phyloP scores from a whole-genome alignment of 192 early-diverging fungal species.

The Rhizophlyctis rosea region DNA sequence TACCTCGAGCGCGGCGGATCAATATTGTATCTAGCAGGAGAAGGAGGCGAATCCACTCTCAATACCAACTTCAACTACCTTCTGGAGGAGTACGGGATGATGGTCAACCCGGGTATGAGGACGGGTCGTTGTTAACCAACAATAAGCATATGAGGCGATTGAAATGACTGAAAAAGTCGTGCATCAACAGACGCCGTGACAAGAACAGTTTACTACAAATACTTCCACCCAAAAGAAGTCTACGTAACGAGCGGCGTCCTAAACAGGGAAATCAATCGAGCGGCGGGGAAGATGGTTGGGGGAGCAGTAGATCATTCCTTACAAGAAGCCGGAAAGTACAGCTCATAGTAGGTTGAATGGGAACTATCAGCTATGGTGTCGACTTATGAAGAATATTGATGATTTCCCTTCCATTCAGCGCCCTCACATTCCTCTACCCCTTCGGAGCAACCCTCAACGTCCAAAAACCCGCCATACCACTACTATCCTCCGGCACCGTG shows the following conservation, averaged over 20 bases:
- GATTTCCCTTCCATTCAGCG: no score
- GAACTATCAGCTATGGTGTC: neutral
- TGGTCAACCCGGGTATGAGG: constrained; percentile 52
- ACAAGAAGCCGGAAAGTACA: constrained; percentile 33
- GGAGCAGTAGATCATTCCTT: constrained; percentile 6
- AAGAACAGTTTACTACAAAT: constrained; percentile 59
- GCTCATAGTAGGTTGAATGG: constrained; percentile 25
- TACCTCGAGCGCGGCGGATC: constrained; percentile 61
- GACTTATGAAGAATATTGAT: no score
- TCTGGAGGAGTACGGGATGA: constrained; percentile 62
- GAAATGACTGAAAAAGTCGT: no score
- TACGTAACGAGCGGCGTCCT: constrained; percentile 57
- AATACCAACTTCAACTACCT: constrained; percentile 68
- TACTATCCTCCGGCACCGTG: constrained; percentile 56
- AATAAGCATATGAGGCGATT: neutral
- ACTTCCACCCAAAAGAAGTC: constrained; percentile 65
- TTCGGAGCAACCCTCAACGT: constrained; percentile 62
- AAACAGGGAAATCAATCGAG: constrained; percentile 58
- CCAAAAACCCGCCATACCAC: constrained; percentile 60
- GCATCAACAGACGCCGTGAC: constrained; percentile 48
- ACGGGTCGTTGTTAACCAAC: no score
- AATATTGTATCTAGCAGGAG: constrained; percentile 58
- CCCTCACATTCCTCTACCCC: constrained; percentile 55
- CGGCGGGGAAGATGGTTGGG: constrained; percentile 47
- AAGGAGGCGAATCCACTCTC: constrained; percentile 54